These are phyloP conservation scores for Cytospora mali DNA, from an alignment of 2,329 filamentous ascomycete genomes.

Conservation along the genomic window DNA sequence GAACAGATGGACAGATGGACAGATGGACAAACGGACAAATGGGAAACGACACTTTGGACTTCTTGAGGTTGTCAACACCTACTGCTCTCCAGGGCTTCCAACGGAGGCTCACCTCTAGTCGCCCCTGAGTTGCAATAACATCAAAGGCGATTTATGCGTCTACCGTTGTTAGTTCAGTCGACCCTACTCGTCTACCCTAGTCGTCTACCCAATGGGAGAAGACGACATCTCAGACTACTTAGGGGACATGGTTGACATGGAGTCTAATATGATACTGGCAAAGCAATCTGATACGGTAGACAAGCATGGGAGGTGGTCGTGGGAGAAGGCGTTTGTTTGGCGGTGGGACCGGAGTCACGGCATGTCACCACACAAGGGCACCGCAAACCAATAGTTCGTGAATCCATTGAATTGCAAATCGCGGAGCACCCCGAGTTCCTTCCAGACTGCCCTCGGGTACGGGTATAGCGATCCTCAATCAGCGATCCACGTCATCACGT, in stretches of 20 bases:
- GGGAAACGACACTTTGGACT: too few species aligned
- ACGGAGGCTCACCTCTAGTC: too few species aligned
- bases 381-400: slow-evolving; percentile 39
- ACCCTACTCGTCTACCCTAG: too few species aligned
- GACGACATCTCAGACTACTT: too few species aligned
- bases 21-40: too few species aligned
- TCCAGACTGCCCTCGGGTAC: slow-evolving; percentile 55
- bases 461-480: slow-evolving; percentile 62
- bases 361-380: slow-evolving; percentile 4
- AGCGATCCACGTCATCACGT: slow-evolving; percentile 65
- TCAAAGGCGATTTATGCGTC: too few species aligned
- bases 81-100: too few species aligned
- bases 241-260: not conserved
- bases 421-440: slow-evolving; percentile 51
- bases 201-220: too few species aligned
- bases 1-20: too few species aligned
- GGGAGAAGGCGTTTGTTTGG: not conserved
- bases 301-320: not conserved
- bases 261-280: too few species aligned
- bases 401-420: slow-evolving; percentile 59
- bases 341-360: slow-evolving; percentile 5
- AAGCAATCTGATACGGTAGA: slow-evolving; percentile 1
- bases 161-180: too few species aligned
- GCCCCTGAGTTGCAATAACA: not conserved
- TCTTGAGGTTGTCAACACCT: too few species aligned